Evolutionary conservation across 768 basidiomycete species (phyloP), one percentile per base, ranked within the genome.

Genomic region (Pisolithus tinctorius): DNA sequence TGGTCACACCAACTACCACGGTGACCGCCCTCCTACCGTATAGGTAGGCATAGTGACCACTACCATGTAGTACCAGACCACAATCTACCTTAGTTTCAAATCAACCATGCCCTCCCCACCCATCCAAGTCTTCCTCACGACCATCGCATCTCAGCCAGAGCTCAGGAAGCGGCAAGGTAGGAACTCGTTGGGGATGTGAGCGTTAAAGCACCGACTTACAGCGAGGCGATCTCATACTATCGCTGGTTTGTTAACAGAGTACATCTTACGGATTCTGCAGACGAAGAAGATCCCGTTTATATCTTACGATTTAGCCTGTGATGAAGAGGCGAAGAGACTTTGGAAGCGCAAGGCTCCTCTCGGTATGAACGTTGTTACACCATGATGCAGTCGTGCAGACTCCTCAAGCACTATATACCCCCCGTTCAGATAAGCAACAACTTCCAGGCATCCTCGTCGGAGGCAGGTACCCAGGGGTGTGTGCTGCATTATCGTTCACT

Each of bases 391-490:
- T 20, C 4, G n/a, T 38, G 34, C 34, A 34, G 34, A 13, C 7
- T 3, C 17, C 38, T 17, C 20, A 26, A 26, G 37, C 43, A 50
- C 55, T 45, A 14, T 20, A 2, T 2, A 20, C 20, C 20, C 47
- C 26, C 58, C 4, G 49, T 40, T 11, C 62, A 88, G 91, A 82
- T 64, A 90, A 91, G 58, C 87, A 88, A 57, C 88, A 88, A 58
- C 73, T 93, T 4, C 90, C 90, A 23, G 91, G 90, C 3, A 83
- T 92, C 39, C 79, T 93, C 6, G 77, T 93, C 36, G 90, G 90
- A 4, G 81, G 81, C 36, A 77, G 73, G 51, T 93, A 79, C 61
- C 83, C 83, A 45, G 90, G 90, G 27, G 89, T 92, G 70, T 55
- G 85, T 76, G 31, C 16, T 31, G 26, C 37, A 34, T 26, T 8